Percentiles rank a stretch among this genome's conserved stretches.
Conservation (phyloP, 1,284 basidiomycete genomes). For the Naganishia albida region DNA sequence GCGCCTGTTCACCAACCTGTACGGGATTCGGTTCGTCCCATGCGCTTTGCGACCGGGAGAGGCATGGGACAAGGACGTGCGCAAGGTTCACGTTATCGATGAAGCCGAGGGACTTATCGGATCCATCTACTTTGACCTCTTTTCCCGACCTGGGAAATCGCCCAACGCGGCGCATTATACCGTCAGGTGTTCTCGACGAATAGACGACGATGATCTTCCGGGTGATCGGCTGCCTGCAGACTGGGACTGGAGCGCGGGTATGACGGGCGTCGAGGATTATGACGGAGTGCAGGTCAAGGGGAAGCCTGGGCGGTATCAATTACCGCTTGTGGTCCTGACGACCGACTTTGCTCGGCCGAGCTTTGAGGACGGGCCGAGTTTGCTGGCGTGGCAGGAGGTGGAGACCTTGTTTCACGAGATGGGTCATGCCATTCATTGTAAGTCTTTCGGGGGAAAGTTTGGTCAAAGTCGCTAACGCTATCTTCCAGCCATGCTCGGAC, state of each 20-base stretch:
- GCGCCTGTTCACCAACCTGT: constrained; percentile 77
- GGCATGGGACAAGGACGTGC: constrained; percentile 83
- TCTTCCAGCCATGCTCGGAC: constrained; percentile 88
- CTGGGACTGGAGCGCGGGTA: constrained; percentile 48
- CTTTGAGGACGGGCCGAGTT: constrained; percentile 65
- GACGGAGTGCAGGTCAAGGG: constrained; percentile 53
- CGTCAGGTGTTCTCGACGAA: constrained; percentile 86
- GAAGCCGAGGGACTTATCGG: constrained; percentile 83
- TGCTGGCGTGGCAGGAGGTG: constrained; percentile 90
- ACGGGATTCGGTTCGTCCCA: constrained; percentile 75
- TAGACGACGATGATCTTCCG: constrained; percentile 80
- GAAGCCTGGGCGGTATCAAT: constrained; percentile 72
- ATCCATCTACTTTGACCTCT: constrained; percentile 93
- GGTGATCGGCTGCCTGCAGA: constrained; percentile 59
- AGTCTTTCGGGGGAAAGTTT: constrained; percentile 50
- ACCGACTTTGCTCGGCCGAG: constrained; percentile 81
- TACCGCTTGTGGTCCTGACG: constrained; percentile 86
- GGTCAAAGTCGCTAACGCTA: constrained; percentile 6
- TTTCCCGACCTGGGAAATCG: constrained; percentile 79
- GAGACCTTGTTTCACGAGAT: constrained; percentile 97
- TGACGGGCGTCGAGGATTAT: constrained; percentile 34
- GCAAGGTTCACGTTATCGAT: constrained; percentile 82
- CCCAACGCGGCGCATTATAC: constrained; percentile 96
- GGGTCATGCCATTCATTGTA: constrained; percentile 99
- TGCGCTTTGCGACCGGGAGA: constrained; percentile 71